Percentiles rank a stretch among this genome's conserved stretches.
These are phyloP conservation scores for Madurella fahalii DNA, from an alignment of 2,329 filamentous ascomycete species.

Conservation along the genomic window DNA sequence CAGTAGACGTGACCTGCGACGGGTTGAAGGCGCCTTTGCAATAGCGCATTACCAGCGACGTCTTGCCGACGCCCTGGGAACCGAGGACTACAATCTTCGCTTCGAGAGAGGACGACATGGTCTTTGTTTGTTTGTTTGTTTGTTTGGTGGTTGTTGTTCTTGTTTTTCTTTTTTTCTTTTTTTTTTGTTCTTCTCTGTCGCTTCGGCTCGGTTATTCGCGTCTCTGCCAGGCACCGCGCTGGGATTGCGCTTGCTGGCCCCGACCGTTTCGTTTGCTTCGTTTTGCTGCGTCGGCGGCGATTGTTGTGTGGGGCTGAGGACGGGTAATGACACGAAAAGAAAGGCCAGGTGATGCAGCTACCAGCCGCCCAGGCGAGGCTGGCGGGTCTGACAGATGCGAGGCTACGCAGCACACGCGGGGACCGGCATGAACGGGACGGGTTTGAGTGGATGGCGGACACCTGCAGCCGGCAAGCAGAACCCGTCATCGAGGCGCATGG, in stretches of 20 bases:
- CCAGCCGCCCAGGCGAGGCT: too few species aligned
- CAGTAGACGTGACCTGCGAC: slow-evolving; percentile 62
- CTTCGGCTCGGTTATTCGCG: neutral
- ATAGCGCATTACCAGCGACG: slow-evolving; percentile 71
- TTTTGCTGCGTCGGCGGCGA: neutral
- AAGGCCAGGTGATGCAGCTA: neutral
- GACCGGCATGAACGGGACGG: too few species aligned
- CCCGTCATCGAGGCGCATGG: too few species aligned
- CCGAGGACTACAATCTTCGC: slow-evolving; percentile 80
- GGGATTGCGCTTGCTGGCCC: neutral
- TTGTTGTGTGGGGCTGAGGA: neutral
- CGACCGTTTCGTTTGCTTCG: neutral
- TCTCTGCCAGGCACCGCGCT: neutral
- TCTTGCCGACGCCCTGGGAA: slow-evolving; percentile 76
- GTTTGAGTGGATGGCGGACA: too few species aligned
- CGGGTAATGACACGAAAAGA: neutral
- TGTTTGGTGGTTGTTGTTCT: neutral
- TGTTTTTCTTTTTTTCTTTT: too few species aligned
- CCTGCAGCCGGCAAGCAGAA: too few species aligned
- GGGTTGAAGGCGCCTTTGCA: slow-evolving; percentile 69
- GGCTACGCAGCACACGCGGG: too few species aligned
- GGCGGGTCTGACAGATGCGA: too few species aligned
- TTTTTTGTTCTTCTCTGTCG: too few species aligned
- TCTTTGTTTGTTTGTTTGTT: neutral
- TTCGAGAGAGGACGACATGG: slow-evolving; percentile 60